A percentile compares a stretch with the other conserved stretches of the same genome.
Conservation (phyloP, 805 yeast genomes). For the Sugiyamaella mastotermitis region DNA sequence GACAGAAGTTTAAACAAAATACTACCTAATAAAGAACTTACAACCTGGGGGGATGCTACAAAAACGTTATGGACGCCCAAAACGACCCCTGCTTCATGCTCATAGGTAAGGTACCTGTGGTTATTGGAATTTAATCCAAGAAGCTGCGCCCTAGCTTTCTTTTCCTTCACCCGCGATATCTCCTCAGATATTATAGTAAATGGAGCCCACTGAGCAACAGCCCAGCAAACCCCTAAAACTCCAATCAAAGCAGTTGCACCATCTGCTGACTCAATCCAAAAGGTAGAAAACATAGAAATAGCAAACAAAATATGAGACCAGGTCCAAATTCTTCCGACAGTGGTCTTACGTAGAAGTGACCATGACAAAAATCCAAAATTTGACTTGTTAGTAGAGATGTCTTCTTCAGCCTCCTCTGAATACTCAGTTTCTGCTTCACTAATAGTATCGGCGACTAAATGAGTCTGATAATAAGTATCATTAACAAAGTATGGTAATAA, state of each 20-base stretch:
- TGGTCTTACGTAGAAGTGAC: conserved; percentile 4
- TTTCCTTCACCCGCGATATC: conserved; percentile 45
- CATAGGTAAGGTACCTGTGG: conserved; percentile 28
- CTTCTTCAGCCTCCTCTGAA: conserved; percentile 8
- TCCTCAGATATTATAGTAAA: conserved; percentile 57
- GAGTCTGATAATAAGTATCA: conserved; percentile 24
- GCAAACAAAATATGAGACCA: conserved; percentile 46
- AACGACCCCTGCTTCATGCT: conserved; percentile 51
- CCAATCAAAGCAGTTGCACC: conserved; percentile 46
- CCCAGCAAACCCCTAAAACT: conserved; percentile 58
- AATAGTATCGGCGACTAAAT: conserved; percentile 7
- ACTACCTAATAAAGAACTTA: conserved; percentile 44
- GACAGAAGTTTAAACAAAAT: conserved; percentile 37
- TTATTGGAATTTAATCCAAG: conserved; percentile 12
- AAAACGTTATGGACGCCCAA: conserved; percentile 54
- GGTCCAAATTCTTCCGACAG: conserved; percentile 44
- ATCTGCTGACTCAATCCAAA: conserved; percentile 36
- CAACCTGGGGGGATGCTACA: conserved; percentile 53
- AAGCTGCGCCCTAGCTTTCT: conserved; percentile 30
- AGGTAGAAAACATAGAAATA: conserved; percentile 41
- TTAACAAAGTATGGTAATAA: conserved; percentile 40
- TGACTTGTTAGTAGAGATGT: not conserved
- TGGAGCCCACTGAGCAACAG: conserved; percentile 62
- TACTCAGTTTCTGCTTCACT: too few species aligned
- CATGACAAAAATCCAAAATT: too few species aligned